These are phyloP conservation scores for Trichothecium roseum DNA, from an alignment of 2,329 filamentous ascomycete genomes.

Conservation along the genomic window DNA sequence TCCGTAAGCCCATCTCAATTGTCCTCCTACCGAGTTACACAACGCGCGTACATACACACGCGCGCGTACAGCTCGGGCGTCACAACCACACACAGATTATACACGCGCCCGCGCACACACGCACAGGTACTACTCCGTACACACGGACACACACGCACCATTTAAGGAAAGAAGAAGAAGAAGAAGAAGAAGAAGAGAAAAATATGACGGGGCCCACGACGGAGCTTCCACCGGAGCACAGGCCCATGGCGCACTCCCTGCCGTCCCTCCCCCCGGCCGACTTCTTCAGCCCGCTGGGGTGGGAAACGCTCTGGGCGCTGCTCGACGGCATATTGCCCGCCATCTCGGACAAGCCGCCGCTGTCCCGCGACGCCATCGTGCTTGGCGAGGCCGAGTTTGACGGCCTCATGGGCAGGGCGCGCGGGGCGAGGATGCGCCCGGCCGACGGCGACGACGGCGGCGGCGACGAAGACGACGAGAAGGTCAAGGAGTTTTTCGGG, in stretches of 20 bases:
- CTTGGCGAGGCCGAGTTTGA: slow-evolving; percentile 41
- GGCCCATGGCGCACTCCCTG: slow-evolving; percentile 9
- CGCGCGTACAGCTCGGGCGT: too few species aligned
- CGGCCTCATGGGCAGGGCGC: slow-evolving; percentile 27
- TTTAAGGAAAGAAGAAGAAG: too few species aligned
- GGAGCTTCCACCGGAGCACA: slow-evolving; percentile 1
- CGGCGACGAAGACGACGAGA: slow-evolving; percentile 23
- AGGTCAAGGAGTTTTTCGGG: slow-evolving; percentile 41
- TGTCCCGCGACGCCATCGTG: slow-evolving; percentile 24
- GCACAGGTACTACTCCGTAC: too few species aligned
- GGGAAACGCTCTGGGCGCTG: slow-evolving; percentile 42
- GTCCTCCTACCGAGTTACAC: too few species aligned
- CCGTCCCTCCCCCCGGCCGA: slow-evolving; percentile 16
- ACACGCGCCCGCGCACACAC: too few species aligned
- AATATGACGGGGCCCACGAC: too few species aligned
- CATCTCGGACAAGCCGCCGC: slow-evolving; percentile 32
- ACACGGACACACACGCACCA: too few species aligned
- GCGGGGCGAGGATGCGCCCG: slow-evolving; percentile 22
- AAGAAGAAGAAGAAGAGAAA: too few species aligned
- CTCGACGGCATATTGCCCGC: slow-evolving; percentile 52
- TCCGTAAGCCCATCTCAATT: too few species aligned
- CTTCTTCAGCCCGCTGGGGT: slow-evolving; percentile 38
- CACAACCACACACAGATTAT: too few species aligned
- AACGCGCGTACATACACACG: too few species aligned
- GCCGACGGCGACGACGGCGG: too few species aligned